Percentiles rank a stretch among this genome's conserved stretches.
phyloP scores from a whole-genome alignment of 371 early-diverging fungal species.

The Pancytospora epiphaga region DNA sequence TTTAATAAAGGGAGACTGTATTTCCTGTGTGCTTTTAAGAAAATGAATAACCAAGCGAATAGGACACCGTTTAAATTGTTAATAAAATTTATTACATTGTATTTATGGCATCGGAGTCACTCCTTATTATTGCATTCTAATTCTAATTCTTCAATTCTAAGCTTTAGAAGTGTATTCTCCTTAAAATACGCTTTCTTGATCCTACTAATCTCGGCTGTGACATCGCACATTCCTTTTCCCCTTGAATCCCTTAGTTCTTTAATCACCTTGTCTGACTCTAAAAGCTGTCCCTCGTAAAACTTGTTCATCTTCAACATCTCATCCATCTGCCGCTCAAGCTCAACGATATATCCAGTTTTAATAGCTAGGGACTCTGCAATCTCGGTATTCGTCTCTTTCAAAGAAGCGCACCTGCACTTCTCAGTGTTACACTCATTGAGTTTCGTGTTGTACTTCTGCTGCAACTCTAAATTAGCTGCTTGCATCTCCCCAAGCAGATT shows the following conservation, averaged over 20 bases:
- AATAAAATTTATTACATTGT: too few species aligned
- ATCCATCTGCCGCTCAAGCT: not conserved
- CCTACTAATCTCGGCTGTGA: slow-evolving; percentile 1
- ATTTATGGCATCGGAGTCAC: too few species aligned
- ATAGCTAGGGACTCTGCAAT: not conserved
- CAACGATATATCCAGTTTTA: slow-evolving; percentile 3
- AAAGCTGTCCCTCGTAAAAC: slow-evolving; percentile 7
- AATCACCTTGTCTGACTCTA: slow-evolving; percentile 7
- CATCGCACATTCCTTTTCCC: not conserved
- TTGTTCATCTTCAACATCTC: slow-evolving; percentile 4
- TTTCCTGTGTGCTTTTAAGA: too few species aligned
- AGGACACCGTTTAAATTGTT: too few species aligned
- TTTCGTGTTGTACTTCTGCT: too few species aligned
- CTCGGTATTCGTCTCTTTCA: not conserved
- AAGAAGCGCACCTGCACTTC: too few species aligned
- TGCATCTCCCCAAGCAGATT: too few species aligned
- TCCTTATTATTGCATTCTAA: not conserved
- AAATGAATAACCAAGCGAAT: too few species aligned
- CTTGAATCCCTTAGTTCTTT: slow-evolving; percentile 3
- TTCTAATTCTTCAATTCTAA: slow-evolving; percentile 11
- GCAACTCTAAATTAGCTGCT: too few species aligned
- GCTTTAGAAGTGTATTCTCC: slow-evolving; percentile 13
- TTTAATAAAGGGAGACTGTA: slow-evolving; percentile 41
- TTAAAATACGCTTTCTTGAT: slow-evolving; percentile 10
- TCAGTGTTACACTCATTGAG: too few species aligned